phyloP scores from a whole-genome alignment of 192 early-diverging fungal genomes.

The Coemansia sp. region DNA sequence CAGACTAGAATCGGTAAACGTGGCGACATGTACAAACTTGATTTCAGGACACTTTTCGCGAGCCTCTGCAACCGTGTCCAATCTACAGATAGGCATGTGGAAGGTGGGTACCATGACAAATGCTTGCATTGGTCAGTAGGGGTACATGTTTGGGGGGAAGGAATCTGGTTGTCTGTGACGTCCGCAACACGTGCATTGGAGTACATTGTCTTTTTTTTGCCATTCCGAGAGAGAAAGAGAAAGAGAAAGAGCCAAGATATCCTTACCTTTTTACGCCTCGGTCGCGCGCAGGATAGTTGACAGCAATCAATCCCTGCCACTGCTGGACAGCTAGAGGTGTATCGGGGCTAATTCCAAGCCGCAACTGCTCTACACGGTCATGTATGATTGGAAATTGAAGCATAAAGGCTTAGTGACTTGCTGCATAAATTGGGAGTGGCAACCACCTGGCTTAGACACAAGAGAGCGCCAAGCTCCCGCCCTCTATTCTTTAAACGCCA shows the following conservation, averaged over 20 bases:
- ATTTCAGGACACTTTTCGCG: conserved; percentile 64
- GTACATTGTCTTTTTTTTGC: background rate
- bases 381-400: background rate
- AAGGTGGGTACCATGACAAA: background rate
- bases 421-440: background rate
- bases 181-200: background rate
- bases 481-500: background rate
- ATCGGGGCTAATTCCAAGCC: conserved; percentile 67
- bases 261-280: conserved; percentile 73
- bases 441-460: background rate
- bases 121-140: background rate
- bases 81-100: conserved; percentile 17
- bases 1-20: conserved; percentile 68
- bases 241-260: too few relatives aligned
- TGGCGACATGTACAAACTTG: conserved; percentile 80
- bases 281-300: conserved; percentile 86
- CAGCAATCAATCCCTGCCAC: conserved; percentile 85
- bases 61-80: conserved; percentile 40
- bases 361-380: conserved; percentile 63
- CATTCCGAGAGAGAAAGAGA: background rate
- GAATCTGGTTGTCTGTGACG: conserved; percentile 7
- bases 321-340: conserved; percentile 87
- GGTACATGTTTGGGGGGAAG: background rate
- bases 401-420: background rate
- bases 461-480: background rate